phyloP scores from a whole-genome alignment of 331 rosid species.

The Pyracantha coccinea region DNA sequence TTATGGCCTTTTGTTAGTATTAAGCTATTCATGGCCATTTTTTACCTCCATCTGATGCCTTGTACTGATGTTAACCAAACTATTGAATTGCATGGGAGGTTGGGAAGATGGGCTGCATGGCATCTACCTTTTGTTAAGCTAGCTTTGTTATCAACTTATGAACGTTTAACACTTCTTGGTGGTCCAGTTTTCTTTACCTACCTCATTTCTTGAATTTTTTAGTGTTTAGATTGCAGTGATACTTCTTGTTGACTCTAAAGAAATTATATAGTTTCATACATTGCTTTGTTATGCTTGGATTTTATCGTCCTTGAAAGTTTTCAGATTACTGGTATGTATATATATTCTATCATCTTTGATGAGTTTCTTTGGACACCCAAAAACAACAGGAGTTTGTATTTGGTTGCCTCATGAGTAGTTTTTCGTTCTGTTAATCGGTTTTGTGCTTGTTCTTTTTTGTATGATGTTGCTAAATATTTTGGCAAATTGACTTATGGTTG shows the following conservation, averaged over 20 bases:
- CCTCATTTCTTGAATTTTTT: not conserved
- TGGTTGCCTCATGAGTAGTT: not conserved
- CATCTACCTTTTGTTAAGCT: not conserved
- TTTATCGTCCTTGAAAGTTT: not conserved
- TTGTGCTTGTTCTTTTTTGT: constrained; percentile 1
- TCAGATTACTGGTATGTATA: not conserved
- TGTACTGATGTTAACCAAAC: not conserved
- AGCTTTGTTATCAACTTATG: not conserved
- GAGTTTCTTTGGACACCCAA: not conserved
- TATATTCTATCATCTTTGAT: not conserved
- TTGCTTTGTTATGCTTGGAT: not conserved
- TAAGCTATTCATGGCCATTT: not conserved
- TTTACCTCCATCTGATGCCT: not conserved
- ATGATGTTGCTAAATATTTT: not conserved
- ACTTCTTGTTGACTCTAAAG: not conserved
- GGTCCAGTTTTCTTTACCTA: not conserved
- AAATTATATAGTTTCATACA: not conserved
- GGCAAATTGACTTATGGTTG: not conserved
- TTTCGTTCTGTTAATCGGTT: not conserved
- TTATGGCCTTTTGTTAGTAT: not conserved
- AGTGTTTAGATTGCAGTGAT: not conserved
- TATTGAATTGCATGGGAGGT: not conserved
- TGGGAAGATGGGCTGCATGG: not conserved
- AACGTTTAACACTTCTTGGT: too few species aligned
- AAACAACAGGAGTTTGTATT: not conserved